phyloP scores from a whole-genome alignment of 2,329 filamentous ascomycete species.

The Tetracladium maxilliforme region DNA sequence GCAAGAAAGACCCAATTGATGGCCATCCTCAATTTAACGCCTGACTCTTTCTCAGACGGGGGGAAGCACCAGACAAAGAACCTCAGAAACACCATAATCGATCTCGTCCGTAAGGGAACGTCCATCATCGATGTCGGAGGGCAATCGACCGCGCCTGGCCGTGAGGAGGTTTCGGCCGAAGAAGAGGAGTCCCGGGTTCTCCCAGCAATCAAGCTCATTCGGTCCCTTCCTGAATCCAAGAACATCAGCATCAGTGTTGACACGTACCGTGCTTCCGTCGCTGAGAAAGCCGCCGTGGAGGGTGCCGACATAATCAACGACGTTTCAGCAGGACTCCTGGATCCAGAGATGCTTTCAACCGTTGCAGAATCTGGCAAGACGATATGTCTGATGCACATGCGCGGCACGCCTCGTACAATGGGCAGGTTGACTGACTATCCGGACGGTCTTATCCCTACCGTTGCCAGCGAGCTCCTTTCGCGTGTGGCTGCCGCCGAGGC shows the following conservation, averaged over 20 bases:
- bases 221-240: constrained; percentile 44
- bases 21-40: constrained; percentile 89
- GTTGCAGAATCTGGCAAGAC: constrained; percentile 67
- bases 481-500: constrained; percentile 61
- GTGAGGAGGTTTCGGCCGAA: constrained; percentile 48
- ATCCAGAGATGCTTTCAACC: constrained; percentile 67
- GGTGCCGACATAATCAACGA: constrained; percentile 94
- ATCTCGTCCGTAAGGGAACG: constrained; percentile 54
- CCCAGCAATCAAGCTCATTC: constrained; percentile 63
- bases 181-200: constrained; percentile 70
- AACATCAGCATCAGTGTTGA: constrained; percentile 73
- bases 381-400: constrained; percentile 64
- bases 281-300: constrained; percentile 56
- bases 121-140: constrained; percentile 87
- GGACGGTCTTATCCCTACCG: constrained; percentile 37
- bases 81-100: constrained; percentile 41
- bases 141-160: constrained; percentile 75
- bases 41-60: constrained; percentile 94
- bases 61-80: constrained; percentile 42
- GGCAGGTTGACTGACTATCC: constrained; percentile 37
- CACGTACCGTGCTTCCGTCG: constrained; percentile 80
- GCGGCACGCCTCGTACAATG: constrained; percentile 56
- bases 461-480: constrained; percentile 38
- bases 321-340: constrained; percentile 69
- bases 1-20: constrained; percentile 66